Percentiles rank a stretch among this genome's conserved stretches.
Conservation (phyloP, 345 rosid species). For the Sisymbrium irio region DNA sequence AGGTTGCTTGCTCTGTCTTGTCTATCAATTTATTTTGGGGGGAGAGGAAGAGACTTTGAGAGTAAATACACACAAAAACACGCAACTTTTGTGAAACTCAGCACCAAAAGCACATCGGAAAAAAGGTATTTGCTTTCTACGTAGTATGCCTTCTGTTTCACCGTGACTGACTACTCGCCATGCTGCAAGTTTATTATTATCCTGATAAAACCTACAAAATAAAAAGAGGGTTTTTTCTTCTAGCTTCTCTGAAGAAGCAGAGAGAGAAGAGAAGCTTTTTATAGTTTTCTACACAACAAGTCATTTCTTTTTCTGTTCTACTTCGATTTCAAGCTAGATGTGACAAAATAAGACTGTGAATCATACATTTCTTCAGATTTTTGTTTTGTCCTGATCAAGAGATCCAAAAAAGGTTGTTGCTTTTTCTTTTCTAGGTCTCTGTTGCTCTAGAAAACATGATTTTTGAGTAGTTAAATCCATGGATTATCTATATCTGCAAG, state of each 20-base stretch:
- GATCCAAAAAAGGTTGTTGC: background rate
- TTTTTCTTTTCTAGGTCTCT: background rate
- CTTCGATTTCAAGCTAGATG: background rate
- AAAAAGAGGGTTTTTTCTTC: background rate
- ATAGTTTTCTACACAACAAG: background rate
- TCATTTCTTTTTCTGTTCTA: background rate
- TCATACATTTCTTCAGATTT: background rate
- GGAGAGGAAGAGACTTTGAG: background rate
- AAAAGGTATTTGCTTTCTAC: background rate
- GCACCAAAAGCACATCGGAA: background rate
- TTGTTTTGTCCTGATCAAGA: background rate
- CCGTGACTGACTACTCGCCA: background rate
- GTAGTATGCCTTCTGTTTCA: background rate
- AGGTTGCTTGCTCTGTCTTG: background rate
- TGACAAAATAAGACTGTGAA: background rate
- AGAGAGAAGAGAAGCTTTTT: background rate
- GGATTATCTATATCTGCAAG: background rate
- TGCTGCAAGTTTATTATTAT: background rate
- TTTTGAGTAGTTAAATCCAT: background rate
- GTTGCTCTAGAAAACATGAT: slow-evolving; percentile 4
- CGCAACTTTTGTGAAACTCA: background rate
- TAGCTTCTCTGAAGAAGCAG: background rate
- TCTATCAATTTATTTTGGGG: background rate
- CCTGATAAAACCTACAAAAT: background rate
- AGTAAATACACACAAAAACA: background rate